Evolutionary conservation across 2,329 filamentous ascomycete genomes (phyloP), one percentile per base, ranked within the genome.

Genomic region (Aureobasidium sp.): DNA sequence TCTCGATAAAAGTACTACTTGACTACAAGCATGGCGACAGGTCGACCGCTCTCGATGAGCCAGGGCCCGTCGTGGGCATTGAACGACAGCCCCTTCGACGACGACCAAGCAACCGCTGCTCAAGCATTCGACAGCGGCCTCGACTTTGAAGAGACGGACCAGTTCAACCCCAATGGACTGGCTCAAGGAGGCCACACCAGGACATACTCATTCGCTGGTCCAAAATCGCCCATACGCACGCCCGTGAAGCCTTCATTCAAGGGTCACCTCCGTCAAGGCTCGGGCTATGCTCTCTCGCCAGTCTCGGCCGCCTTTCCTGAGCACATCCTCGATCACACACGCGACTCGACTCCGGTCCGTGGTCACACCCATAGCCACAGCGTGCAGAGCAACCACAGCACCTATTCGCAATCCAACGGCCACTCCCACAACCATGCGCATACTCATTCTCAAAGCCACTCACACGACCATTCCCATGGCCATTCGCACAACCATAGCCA

Each of bases 401-500:
- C 5, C 13, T 4, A 15, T 13, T 4, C 34, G 4, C 13, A 15
- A 37, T 37, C 34, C 13, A 37, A 37, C 5, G 34, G 34, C 34
- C 34, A 37, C 13, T 3, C 65, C 58, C 74, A 75, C 64, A 66
- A 66, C 20, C 70, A 72, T 64, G 63, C 59, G 23, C 66, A 67
- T 39, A 42, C 52, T 17, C 63, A 59, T 39, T 34, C 51, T 7
- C 63, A 64, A 32, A 34, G 26, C 34, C 63, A 61, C 23, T 15
- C n/a, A 26, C 51, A 58, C 23, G 29, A 29, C 20, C 70, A 73
- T 17, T 68, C 71, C 58, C 73, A 75, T 62, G 73, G 74, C 1
- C 73, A 77, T 57, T 68, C 72, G 36, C 70, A 34, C 32, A 34
- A 34, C 58, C 73, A 75, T 62, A 73, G 73, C 1, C 73, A 77